Evolutionary conservation across 768 basidiomycete genomes (phyloP), one percentile per base, ranked within the genome.

Genomic region (Trametes cinnabarina): DNA sequence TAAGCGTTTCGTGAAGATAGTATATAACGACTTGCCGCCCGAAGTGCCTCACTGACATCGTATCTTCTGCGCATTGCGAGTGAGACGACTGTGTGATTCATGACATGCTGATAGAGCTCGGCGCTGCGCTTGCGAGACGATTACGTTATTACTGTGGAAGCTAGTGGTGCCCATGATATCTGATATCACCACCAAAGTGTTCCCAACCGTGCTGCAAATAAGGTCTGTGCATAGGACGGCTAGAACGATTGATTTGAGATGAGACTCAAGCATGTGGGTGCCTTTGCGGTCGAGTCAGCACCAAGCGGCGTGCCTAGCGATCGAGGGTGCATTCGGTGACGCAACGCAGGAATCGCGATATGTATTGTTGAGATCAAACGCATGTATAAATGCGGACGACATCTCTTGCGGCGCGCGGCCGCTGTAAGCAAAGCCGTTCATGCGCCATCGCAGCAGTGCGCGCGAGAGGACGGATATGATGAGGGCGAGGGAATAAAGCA

Each of bases 291-390:
- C 41, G 51, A 52, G 51, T 52, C 51, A 52, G 52, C 52, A 15
- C n/a, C 20, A 12, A n/a, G 52, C 30, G 30, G 20, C 19, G 30
- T 32, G 30, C 52, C 42, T 44, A 34, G 32, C 52, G 52, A 54
- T 54, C 52, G 52, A 44, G 43, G 52, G 52, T 54, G 52, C 42
- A 44, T 41, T 46, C 34, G 34, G 42, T 54, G 52, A 46, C 52
- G 42, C 43, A 54, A 46, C 42, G 42, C 19, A 20, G 41, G 30
- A 44, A 25, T n/a, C 52, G 52, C 23, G 26, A 50, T 35, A 37
- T 39, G 26, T 11, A n/a, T 19, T 6, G 4, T 54, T 46, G 46
- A 39, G 54, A 55, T 55, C 37, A 28, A 26, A 12, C 46, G 54
- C 54, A 55, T 40, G 44, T 47, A 37, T 46, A 30, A 47, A 39